These are phyloP conservation scores for Globisporangium paddicum DNA, from an alignment of 352 stramenopile genomes.

Conservation along the genomic window DNA sequence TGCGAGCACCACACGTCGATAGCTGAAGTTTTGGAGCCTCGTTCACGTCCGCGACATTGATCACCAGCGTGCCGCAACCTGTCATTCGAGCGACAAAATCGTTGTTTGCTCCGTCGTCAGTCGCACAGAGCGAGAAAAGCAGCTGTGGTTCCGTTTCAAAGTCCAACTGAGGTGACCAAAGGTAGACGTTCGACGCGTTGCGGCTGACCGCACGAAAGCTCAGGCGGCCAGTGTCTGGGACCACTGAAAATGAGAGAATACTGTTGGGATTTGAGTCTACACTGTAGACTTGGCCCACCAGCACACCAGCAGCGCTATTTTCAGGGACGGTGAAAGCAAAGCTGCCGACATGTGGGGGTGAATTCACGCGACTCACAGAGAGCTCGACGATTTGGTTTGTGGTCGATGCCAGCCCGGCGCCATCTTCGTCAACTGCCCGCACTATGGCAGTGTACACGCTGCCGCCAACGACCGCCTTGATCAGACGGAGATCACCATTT, in stretches of 20 bases:
- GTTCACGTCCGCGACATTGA: constrained; percentile 37
- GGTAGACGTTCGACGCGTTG: constrained; percentile 24
- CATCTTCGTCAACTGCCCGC: constrained; percentile 3
- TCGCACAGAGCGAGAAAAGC: constrained; percentile 35
- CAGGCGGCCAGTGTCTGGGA: constrained; percentile 23
- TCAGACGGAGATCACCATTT: background rate
- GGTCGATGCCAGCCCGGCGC: constrained; percentile 1
- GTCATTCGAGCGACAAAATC: constrained; percentile 41
- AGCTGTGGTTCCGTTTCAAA: constrained; percentile 30
- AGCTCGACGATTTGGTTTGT: constrained; percentile 6
- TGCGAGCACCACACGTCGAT: background rate
- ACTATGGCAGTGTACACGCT: constrained; percentile 1
- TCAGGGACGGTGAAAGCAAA: constrained; percentile 6
- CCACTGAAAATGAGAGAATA: constrained; percentile 35
- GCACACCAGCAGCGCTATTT: constrained; percentile 13
- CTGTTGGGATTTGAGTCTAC: constrained; percentile 30
- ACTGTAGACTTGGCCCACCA: constrained; percentile 28
- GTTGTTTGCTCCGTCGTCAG: constrained; percentile 41
- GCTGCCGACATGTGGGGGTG: background rate
- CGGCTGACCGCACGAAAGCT: constrained; percentile 23
- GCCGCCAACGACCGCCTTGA: background rate
- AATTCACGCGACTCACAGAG: constrained; percentile 4
- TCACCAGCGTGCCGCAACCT: constrained; percentile 31
- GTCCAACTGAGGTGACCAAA: constrained; percentile 26
- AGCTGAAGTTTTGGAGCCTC: constrained; percentile 26